Evolutionary conservation across 306 rosid species (phyloP), one percentile per base, ranked within the genome.

Genomic region (Rosa chinensis): DNA sequence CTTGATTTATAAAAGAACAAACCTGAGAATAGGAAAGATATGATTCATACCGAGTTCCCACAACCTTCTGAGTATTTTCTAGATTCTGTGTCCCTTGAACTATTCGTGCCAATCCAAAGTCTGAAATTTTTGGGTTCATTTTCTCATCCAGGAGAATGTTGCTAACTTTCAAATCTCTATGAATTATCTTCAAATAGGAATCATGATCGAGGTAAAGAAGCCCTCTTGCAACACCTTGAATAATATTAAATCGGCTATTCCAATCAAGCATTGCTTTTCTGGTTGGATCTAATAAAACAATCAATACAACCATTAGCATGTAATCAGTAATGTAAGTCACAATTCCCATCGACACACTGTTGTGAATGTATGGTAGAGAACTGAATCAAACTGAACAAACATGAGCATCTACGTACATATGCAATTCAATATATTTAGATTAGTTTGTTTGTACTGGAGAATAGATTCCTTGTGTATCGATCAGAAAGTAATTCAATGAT

Each of bases 61-160:
- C 82, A 67, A 80, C 68, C 40, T 78, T 62, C 12, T n/a, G 28
- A 4, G 84, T 84, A 8, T 80, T 84, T 42, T 40, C 87, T 58
- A 72, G 58, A 39, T 32, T 10, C 1, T 45, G 45, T 1, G 77
- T 79, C 42, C 64, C 78, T 58, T 68, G 37, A 23, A 84, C 66
- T 0, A 77, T 75, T 5, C 75, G 52, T 13, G 87, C 82, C 80
- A 84, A 48, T 40, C 84, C 82, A 13, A 84, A 84, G 53, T 84
- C 78, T 35, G 77, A 82, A 11, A 81, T 81, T 66, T 80, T 80
- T 8, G 83, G 76, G 18, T 80, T 80, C 76, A 80, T 80, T 2
- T 80, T 58, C 66, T 42, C 52, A 39, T 74, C 78, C 78, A 74
- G 16, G 39, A 74, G 78, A 42, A 74, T 58, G 32, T 74, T 74